A percentile compares a stretch with the other conserved stretches of the same genome.
Conservation (phyloP, 495 filamentous ascomycete species). For the Penicillium lividum region DNA sequence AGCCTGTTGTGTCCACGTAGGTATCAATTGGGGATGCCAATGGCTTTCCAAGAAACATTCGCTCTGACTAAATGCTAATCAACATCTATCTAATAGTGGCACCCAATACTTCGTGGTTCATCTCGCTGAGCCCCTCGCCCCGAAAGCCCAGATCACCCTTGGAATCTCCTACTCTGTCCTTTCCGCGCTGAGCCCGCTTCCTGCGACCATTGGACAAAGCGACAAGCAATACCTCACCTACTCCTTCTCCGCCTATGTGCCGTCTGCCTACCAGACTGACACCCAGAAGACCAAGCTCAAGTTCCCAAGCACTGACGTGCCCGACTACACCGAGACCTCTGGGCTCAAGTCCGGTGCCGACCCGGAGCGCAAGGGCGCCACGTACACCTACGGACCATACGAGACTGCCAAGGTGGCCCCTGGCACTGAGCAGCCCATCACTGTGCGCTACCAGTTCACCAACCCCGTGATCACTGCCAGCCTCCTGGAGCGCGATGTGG, state of each 20-base stretch:
- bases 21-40: slow-evolving; percentile 26
- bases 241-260: slow-evolving; percentile 77
- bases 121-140: slow-evolving; percentile 70
- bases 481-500: slow-evolving; percentile 81
- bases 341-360: slow-evolving; percentile 65
- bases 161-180: slow-evolving; percentile 82
- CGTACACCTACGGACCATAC: slow-evolving; percentile 93
- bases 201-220: slow-evolving; percentile 73
- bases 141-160: slow-evolving; percentile 77
- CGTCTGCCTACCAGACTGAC: slow-evolving; percentile 75
- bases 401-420: slow-evolving; percentile 65
- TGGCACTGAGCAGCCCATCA: slow-evolving; percentile 67
- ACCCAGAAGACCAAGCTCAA: slow-evolving; percentile 98
- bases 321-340: slow-evolving; percentile 78
- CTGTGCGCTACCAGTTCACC: slow-evolving; percentile 92
- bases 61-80: slow-evolving; percentile 7
- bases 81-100: slow-evolving; percentile 49
- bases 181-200: slow-evolving; percentile 72
- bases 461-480: slow-evolving; percentile 79
- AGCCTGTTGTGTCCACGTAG: slow-evolving; percentile 32
- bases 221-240: slow-evolving; percentile 87
- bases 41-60: slow-evolving; percentile 17
- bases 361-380: slow-evolving; percentile 79
- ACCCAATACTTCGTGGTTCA: slow-evolving; percentile 83
- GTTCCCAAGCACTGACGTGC: slow-evolving; percentile 72